Percentiles rank a stretch among this genome's conserved stretches.
These are phyloP conservation scores for Biscogniauxia mediterranea DNA, from an alignment of 2,329 filamentous ascomycete genomes.

Conservation along the genomic window DNA sequence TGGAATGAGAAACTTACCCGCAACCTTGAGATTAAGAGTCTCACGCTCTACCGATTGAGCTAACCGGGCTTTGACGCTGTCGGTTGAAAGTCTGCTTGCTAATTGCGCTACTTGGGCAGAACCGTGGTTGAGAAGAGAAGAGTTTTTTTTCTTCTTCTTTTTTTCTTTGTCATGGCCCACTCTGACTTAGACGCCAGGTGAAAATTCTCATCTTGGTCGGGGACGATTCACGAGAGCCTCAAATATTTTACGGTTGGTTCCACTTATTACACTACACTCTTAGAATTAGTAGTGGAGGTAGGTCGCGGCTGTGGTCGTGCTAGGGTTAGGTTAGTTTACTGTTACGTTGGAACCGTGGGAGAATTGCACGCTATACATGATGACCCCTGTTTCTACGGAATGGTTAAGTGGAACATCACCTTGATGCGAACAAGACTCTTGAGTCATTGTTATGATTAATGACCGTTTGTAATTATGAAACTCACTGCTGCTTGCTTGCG, in stretches of 20 bases:
- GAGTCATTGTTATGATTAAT: no score
- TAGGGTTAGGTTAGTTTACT: background rate
- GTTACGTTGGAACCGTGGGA: background rate
- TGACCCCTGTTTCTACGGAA: background rate
- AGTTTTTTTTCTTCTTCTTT: background rate
- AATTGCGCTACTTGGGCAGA: background rate
- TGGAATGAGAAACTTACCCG: background rate
- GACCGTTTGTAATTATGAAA: no score
- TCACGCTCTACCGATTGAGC: slow-evolving; percentile 69
- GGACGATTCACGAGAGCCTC: slow-evolving; percentile 1
- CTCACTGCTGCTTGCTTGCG: no score
- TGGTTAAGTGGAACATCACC: no score
- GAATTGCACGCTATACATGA: background rate
- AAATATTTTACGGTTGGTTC: background rate
- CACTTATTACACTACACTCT: background rate
- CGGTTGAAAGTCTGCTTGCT: background rate
- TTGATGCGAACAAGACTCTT: no score
- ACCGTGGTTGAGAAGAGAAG: background rate
- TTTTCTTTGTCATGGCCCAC: background rate
- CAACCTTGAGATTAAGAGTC: slow-evolving; percentile 46
- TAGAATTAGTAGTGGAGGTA: background rate
- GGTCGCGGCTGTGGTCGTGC: background rate
- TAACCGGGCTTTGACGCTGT: slow-evolving; percentile 40
- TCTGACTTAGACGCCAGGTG: background rate
- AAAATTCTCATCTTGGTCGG: background rate